Conservation (phyloP, 306 rosid genomes). For the Lathyrus oleraceus region DNA sequence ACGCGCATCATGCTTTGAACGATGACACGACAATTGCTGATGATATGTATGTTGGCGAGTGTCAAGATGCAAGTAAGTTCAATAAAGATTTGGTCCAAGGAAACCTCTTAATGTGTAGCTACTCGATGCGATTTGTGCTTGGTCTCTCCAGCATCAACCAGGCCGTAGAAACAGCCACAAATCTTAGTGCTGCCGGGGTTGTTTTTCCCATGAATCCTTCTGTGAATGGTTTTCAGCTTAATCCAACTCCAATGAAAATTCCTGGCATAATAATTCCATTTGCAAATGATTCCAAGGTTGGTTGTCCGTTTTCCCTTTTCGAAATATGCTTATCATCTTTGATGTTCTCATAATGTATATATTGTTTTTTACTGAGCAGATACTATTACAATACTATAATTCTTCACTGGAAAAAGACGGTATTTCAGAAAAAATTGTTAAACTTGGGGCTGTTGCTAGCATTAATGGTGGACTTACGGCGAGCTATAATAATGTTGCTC, state of each 20-base stretch:
- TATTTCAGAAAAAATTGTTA: conserved; percentile 53
- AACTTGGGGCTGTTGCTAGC: conserved; percentile 79
- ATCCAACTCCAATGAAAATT: conserved; percentile 79
- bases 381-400: conserved; percentile 75
- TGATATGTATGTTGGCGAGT: conserved; percentile 81
- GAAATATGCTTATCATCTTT: neutral
- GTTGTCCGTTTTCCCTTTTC: conserved; percentile 7
- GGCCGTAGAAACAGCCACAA: conserved; percentile 71
- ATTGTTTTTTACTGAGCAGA: conserved; percentile 47
- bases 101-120: conserved; percentile 88
- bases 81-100: conserved; percentile 63
- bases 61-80: conserved; percentile 77
- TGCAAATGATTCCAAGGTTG: conserved; percentile 85
- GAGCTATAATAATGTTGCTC: conserved; percentile 63
- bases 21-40: conserved; percentile 44
- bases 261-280: conserved; percentile 84
- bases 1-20: conserved; percentile 79
- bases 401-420: conserved; percentile 73
- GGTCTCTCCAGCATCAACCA: conserved; percentile 78
- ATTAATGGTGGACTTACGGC: conserved; percentile 79
- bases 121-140: conserved; percentile 78
- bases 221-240: conserved; percentile 78
- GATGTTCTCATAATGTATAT: neutral
- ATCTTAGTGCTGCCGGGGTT: conserved; percentile 83
- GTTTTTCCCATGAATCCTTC: conserved; percentile 83